Evolutionary conservation across 805 yeast species (phyloP).

Genomic region (Metschnikowia cerradonensis): DNA sequence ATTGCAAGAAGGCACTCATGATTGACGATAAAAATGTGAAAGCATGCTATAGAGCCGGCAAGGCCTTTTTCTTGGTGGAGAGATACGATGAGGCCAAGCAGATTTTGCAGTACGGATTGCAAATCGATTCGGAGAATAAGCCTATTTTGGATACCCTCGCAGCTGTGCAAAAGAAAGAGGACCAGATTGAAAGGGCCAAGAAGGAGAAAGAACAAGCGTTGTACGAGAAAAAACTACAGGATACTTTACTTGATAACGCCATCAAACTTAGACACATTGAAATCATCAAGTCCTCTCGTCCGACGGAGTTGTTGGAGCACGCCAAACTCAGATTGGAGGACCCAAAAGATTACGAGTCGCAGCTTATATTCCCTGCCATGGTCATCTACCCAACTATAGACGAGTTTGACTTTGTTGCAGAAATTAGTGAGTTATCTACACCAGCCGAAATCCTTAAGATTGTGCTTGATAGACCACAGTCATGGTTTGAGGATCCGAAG

Average conservation of each 20-base stretch:
- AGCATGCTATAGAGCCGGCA: constrained; percentile 82
- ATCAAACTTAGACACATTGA: constrained; percentile 55
- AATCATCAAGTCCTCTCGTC: constrained; percentile 46
- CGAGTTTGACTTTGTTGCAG: constrained; percentile 78
- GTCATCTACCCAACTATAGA: constrained; percentile 77
- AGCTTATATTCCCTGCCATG: constrained; percentile 76
- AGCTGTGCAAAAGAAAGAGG: constrained; percentile 37
- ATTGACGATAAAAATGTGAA: constrained; percentile 69
- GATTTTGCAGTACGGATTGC: constrained; percentile 61
- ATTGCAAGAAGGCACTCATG: constrained; percentile 67
- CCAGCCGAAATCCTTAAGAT: constrained; percentile 58
- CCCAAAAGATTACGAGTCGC: constrained; percentile 65
- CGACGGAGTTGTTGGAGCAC: constrained; percentile 52
- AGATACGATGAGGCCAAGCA: constrained; percentile 68
- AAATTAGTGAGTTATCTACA: constrained; percentile 67
- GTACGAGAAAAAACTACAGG: constrained; percentile 39
- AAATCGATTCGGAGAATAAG: constrained; percentile 55
- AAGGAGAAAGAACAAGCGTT: constrained; percentile 35
- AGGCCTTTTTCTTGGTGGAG: constrained; percentile 68
- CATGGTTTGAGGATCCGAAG: constrained; percentile 62
- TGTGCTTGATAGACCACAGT: constrained; percentile 59
- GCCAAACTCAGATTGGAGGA: constrained; percentile 59
- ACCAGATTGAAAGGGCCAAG: constrained; percentile 23
- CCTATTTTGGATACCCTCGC: constrained; percentile 48
- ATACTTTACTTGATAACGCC: constrained; percentile 52